phyloP scores from a whole-genome alignment of 129 eudicot genomes.

The Chrysanthemum makinoi region DNA sequence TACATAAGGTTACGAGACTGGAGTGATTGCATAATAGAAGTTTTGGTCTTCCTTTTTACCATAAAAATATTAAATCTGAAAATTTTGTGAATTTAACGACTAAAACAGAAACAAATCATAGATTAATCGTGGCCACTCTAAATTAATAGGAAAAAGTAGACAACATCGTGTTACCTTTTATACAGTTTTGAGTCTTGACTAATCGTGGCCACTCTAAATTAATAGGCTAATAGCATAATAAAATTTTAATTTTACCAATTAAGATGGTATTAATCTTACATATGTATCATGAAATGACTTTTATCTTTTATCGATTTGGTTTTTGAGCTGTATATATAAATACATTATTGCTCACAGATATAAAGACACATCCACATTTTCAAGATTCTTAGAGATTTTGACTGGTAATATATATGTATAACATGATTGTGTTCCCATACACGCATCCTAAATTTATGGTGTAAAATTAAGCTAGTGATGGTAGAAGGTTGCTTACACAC shows the following conservation, averaged over 20 bases:
- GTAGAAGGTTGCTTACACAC: neutral
- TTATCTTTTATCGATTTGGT: neutral
- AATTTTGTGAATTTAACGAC: too few species aligned
- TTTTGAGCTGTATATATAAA: neutral
- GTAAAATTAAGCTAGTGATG: slow-evolving; percentile 7
- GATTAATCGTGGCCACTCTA: too few species aligned
- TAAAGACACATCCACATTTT: neutral
- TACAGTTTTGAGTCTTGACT: too few species aligned
- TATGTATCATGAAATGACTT: slow-evolving; percentile 15
- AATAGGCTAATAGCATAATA: neutral
- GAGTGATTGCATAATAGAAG: too few species aligned
- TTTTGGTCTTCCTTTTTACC: too few species aligned
- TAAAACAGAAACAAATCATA: too few species aligned
- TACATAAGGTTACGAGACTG: too few species aligned
- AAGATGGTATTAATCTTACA: neutral
- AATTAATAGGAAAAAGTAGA: too few species aligned
- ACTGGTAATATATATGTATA: neutral
- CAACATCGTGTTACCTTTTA: too few species aligned
- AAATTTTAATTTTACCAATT: neutral
- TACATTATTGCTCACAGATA: too few species aligned
- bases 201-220: neutral
- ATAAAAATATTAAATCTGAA: too few species aligned
- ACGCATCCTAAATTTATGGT: neutral
- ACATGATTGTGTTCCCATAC: slow-evolving; percentile 7
- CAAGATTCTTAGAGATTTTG: neutral